Evolutionary conservation across 176 grass and related monocot genomes (phyloP).

Genomic region (Oryza meyeriana): DNA sequence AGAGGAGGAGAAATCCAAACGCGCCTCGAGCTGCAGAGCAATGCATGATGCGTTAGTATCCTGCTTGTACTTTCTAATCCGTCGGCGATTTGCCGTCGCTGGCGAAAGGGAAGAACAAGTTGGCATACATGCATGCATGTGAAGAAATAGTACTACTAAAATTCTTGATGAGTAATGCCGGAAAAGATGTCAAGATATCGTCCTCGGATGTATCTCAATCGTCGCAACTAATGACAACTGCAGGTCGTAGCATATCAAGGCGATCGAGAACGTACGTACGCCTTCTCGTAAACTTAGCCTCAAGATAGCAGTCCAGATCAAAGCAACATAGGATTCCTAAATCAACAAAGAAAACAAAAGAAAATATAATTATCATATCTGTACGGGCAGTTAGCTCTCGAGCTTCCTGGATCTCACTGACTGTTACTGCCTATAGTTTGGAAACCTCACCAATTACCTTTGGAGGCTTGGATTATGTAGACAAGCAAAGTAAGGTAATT

Average conservation of each 20-base stretch:
- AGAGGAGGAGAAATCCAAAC: neutral
- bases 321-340: neutral
- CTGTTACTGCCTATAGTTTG: neutral
- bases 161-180: neutral
- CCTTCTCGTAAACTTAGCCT: conserved; percentile 4
- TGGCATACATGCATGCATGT: neutral
- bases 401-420: neutral
- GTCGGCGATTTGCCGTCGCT: neutral
- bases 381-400: neutral
- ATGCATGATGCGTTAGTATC: neutral
- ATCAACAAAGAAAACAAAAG: neutral
- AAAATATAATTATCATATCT: neutral
- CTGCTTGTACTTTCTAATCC: neutral
- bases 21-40: neutral
- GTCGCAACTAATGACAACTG: neutral
- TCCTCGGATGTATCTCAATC: neutral
- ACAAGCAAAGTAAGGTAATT: neutral
- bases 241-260: neutral
- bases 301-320: neutral
- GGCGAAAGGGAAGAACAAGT: neutral
- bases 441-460: neutral
- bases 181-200: neutral
- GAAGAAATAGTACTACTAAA: neutral
- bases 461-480: neutral
- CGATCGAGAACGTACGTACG: neutral